Base-by-base conservation (phyloP, 2,329 filamentous ascomycete genomes). In the Dactylellina cionopaga region DNA sequence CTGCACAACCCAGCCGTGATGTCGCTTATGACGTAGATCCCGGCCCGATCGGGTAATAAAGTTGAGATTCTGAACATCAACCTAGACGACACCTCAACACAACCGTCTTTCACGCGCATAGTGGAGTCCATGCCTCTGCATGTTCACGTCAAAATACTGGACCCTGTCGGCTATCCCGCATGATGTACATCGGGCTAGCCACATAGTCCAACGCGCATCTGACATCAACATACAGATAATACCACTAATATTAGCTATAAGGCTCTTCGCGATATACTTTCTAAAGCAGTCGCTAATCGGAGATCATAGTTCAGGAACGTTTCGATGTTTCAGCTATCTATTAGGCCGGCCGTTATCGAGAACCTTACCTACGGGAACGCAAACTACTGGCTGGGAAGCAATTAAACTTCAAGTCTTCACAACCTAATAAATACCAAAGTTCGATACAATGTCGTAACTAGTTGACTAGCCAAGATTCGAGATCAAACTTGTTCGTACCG, bases 1-100 rank as follows among this genome's bases (percentile, higher is more conserved):
- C 10, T n/a, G 43, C 43, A 47, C 43, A 19, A 47, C 43, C n/a
- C 4, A 27, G 24, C 17, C 43, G 17, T 6, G 19, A 3, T 29
- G 33, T 46, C 37, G 41, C 37, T 46, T 44, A 39, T 49, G 31
- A 43, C 33, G 58, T 63, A 17, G 44, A 52, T 51, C 33, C 15
- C 31, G 13, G 35, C 58, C 33, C 9, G 44, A 51, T 27, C 27
- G 2, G 31, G 58, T 31, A 63, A 31, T n/a, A 29, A 51, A 63
- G 35, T 52, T 39, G 58, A 63, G 58, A 64, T 24, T 11, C 13
- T 44, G 33, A 49, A 24, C 7, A 17, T 10, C 19, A 37, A 41
- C 24, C 37, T 22, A 29, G 27, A 65, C 60, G 60, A 65, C 60
- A 65, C n/a, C 22, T n/a, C 60, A 65, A 65, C 60, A 47, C 60